A percentile compares a stretch with the other conserved stretches of the same genome.
phyloP scores from a whole-genome alignment of 1,284 basidiomycete genomes.

The Cryptococcus sp. region DNA sequence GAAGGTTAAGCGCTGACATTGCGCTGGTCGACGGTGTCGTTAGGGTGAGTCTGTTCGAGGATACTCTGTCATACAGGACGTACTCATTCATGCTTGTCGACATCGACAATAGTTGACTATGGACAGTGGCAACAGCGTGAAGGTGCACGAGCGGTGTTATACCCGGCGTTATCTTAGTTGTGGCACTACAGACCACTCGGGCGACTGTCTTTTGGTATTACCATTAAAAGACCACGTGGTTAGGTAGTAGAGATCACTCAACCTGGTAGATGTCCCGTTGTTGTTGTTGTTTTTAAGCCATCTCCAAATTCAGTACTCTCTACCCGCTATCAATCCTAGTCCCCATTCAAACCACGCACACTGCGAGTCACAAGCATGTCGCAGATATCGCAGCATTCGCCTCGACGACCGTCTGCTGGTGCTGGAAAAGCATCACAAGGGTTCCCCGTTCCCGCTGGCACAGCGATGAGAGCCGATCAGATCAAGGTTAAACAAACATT shows the following conservation, averaged over 20 bases:
- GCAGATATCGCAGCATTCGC: slow-evolving; percentile 3
- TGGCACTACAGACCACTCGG: background rate
- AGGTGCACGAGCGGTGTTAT: too few species aligned
- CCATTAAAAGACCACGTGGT: too few species aligned
- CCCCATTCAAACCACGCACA: background rate
- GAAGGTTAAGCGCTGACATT: slow-evolving; percentile 49
- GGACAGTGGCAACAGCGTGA: too few species aligned
- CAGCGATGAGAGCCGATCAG: slow-evolving; percentile 17
- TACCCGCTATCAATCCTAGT: background rate
- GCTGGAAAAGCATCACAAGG: slow-evolving; percentile 11
- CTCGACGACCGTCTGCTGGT: slow-evolving; percentile 10
- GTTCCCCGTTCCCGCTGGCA: slow-evolving; percentile 11
- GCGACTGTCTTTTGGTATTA: background rate
- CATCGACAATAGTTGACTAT: too few species aligned
- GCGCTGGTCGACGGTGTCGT: background rate
- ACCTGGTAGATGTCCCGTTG: background rate
- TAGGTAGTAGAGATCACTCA: too few species aligned
- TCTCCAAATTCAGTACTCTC: background rate
- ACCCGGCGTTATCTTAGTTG: too few species aligned
- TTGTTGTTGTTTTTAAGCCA: slow-evolving; percentile 1
- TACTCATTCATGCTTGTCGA: too few species aligned
- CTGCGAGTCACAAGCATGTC: slow-evolving; percentile 4
- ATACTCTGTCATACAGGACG: too few species aligned
- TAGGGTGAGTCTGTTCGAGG: too few species aligned
- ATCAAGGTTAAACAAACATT: slow-evolving; percentile 4